Percentiles rank a stretch among this genome's conserved stretches.
Conservation (phyloP, 2,329 filamentous ascomycete species). For the Phyllosticta ampelicida region DNA sequence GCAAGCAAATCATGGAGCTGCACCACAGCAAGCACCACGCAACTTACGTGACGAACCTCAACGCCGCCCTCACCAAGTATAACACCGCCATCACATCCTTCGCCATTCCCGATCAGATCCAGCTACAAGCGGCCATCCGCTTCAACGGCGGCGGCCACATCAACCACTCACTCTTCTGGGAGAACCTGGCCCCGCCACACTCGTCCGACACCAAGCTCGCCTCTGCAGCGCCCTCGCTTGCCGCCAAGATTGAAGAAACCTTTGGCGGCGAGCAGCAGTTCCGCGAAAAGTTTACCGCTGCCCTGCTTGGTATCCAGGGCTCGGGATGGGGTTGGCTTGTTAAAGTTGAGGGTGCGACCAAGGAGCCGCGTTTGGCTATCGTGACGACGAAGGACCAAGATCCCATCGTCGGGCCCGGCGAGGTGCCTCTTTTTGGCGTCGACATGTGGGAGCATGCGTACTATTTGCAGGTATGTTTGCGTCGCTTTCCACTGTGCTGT, state of each 20-base stretch:
- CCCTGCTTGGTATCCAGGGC: slow-evolving; percentile 63
- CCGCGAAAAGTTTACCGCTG: slow-evolving; percentile 52
- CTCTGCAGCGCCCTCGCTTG: slow-evolving; percentile 45
- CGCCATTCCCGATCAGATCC: slow-evolving; percentile 54
- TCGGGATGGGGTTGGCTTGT: slow-evolving; percentile 87
- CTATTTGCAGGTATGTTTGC: slow-evolving; percentile 57
- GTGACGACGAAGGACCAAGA: slow-evolving; percentile 83
- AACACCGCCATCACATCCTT: slow-evolving; percentile 43
- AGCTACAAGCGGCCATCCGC: slow-evolving; percentile 60
- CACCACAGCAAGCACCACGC: slow-evolving; percentile 74
- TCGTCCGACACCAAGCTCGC: slow-evolving; percentile 47
- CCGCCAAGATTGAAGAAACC: slow-evolving; percentile 48
- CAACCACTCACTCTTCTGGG: slow-evolving; percentile 91
- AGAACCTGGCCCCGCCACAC: slow-evolving; percentile 57
- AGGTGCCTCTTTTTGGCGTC: slow-evolving; percentile 63
- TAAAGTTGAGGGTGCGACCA: slow-evolving; percentile 47
- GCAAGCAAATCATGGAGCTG: slow-evolving; percentile 68
- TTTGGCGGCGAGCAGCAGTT: slow-evolving; percentile 63
- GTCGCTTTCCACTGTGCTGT: neutral
- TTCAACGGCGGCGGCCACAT: slow-evolving; percentile 90
- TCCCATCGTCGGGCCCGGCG: slow-evolving; percentile 50
- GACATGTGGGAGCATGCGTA: slow-evolving; percentile 96
- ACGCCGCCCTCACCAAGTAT: slow-evolving; percentile 53
- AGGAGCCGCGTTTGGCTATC: slow-evolving; percentile 47
- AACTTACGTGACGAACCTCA: slow-evolving; percentile 67